Conservation (phyloP, 768 basidiomycete genomes). For the Cystobasidium tubakii region DNA sequence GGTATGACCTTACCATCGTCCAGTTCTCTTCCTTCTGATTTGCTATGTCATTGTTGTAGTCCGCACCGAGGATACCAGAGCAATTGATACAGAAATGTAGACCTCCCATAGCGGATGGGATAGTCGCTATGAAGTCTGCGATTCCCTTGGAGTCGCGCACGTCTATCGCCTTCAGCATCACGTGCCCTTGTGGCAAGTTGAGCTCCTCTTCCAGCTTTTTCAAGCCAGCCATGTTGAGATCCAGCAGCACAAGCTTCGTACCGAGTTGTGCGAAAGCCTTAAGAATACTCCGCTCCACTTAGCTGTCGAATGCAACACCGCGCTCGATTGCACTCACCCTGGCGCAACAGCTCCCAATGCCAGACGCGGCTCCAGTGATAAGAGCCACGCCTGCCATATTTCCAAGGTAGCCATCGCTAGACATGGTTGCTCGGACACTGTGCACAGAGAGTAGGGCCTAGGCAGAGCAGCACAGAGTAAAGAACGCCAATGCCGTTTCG, state of each 20-base stretch:
- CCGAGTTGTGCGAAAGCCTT: constrained; percentile 1
- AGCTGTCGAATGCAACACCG: background rate
- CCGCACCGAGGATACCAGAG: constrained; percentile 26
- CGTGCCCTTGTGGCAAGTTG: background rate
- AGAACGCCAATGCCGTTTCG: too few species aligned
- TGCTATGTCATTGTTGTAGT: constrained; percentile 18
- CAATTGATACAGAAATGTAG: constrained; percentile 30
- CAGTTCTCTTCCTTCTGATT: constrained; percentile 5
- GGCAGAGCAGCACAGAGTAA: too few species aligned
- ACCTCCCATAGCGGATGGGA: constrained; percentile 13
- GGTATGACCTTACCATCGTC: background rate
- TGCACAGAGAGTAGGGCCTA: too few species aligned
- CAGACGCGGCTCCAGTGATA: constrained; percentile 3
- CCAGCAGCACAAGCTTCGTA: background rate
- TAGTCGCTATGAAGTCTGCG: constrained; percentile 22
- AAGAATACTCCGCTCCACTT: background rate
- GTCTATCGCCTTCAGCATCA: constrained; percentile 13
- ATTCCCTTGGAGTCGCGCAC: constrained; percentile 2
- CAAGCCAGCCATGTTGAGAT: background rate
- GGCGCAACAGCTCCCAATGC: background rate
- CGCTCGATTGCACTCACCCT: background rate
- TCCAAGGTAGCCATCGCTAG: background rate
- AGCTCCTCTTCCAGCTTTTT: constrained; percentile 5
- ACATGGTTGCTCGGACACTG: background rate
- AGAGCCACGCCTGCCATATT: background rate